Conservation (phyloP, 2,329 filamentous ascomycete genomes). For the Triangularia verruculosa region DNA sequence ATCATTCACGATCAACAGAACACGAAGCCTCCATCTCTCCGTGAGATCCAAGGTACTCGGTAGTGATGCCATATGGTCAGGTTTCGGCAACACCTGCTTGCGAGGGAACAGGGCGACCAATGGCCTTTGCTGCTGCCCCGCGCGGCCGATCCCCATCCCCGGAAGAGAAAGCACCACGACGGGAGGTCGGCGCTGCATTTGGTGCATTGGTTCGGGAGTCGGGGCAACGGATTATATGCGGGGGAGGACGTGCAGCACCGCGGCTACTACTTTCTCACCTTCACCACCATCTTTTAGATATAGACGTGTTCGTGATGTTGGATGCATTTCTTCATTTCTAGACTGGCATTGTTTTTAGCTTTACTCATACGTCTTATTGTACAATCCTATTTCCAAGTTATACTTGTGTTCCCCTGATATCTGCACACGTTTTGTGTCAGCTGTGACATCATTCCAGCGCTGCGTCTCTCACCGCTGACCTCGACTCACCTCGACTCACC, state of each 20-base stretch:
- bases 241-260: slow-evolving; percentile 10
- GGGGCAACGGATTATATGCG: slow-evolving; percentile 24
- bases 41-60: not conserved
- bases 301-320: not conserved
- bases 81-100: not conserved
- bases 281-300: not conserved
- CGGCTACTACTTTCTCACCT: slow-evolving; percentile 1
- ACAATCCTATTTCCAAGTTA: too few relatives aligned
- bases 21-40: slow-evolving; percentile 7
- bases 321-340: not conserved
- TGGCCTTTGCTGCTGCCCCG: slow-evolving; percentile 18
- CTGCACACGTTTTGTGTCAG: not conserved
- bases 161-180: slow-evolving; percentile 3
- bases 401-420: not conserved
- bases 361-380: not conserved
- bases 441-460: not conserved
- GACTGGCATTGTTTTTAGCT: not conserved
- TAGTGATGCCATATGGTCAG: not conserved
- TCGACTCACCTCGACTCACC: not conserved
- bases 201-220: slow-evolving; percentile 2
- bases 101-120: slow-evolving; percentile 9
- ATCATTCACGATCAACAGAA: not conserved
- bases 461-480: not conserved
- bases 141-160: slow-evolving; percentile 3
- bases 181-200: not conserved